Conservation (phyloP, 73 alveolate genomes). For the Tetrahymena thermophila region DNA sequence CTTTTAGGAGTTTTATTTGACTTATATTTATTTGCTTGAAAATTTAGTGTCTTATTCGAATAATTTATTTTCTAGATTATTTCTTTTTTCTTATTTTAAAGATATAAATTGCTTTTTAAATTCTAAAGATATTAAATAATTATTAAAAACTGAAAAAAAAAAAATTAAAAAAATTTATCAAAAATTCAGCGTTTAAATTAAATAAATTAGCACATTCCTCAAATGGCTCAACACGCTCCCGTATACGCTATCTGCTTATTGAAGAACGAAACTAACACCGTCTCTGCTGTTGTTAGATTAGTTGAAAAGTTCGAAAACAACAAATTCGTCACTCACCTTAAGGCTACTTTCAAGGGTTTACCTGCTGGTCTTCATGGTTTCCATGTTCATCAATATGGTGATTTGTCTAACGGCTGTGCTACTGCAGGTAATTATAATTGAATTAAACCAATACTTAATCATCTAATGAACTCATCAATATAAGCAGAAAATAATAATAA, state of each 20-base stretch:
- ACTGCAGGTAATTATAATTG: conserved; percentile 60
- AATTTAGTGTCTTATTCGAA: background rate
- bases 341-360: conserved; percentile 60
- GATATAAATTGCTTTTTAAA: background rate
- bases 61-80: background rate
- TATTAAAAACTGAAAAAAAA: background rate
- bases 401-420: conserved; percentile 67
- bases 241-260: background rate
- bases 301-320: conserved; percentile 54
- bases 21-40: too few species aligned
- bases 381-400: conserved; percentile 84
- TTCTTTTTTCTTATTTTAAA: background rate
- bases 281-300: conserved; percentile 52
- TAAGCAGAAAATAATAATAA: too few species aligned
- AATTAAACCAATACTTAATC: background rate
- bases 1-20: too few species aligned
- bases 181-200: background rate
- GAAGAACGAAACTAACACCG: background rate
- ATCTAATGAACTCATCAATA: too few species aligned
- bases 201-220: background rate
- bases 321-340: conserved; percentile 47
- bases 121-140: background rate
- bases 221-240: background rate
- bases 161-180: background rate
- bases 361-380: conserved; percentile 70